These are phyloP conservation scores for Oryza rufipogon DNA, from an alignment of 176 grass and related monocot species.

Conservation along the genomic window DNA sequence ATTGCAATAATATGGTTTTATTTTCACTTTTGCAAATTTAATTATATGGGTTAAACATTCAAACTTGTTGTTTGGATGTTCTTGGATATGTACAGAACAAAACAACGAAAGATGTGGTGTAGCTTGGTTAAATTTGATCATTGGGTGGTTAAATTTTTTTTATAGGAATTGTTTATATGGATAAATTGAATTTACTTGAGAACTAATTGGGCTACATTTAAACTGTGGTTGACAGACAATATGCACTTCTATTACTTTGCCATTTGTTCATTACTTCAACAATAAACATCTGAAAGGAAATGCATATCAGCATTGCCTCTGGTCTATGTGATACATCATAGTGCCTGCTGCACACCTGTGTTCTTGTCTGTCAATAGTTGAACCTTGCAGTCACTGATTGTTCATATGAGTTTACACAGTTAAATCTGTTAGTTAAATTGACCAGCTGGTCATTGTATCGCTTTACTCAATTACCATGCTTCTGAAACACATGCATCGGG, in stretches of 20 bases:
- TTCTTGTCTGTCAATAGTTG: slow-evolving; percentile 9
- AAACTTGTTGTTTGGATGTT: slow-evolving; percentile 27
- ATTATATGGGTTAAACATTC: slow-evolving; percentile 17
- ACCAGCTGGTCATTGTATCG: background rate
- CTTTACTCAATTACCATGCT: background rate
- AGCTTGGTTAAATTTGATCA: slow-evolving; percentile 10
- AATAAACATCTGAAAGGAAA: background rate
- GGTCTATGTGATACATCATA: background rate
- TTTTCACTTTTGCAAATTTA: slow-evolving; percentile 19
- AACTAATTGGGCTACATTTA: background rate
- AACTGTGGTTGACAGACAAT: background rate
- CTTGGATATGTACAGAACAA: slow-evolving; percentile 15
- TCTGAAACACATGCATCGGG: background rate
- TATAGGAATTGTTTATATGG: background rate
- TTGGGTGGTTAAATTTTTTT: background rate
- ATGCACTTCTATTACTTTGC: background rate
- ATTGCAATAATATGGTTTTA: background rate
- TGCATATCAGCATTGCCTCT: background rate
- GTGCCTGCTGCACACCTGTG: background rate
- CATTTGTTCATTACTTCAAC: background rate
- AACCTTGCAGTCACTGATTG: background rate
- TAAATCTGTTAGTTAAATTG: background rate
- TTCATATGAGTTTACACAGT: background rate
- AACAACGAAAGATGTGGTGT: background rate
- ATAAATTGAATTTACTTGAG: slow-evolving; percentile 27